Evolutionary conservation across 306 rosid genomes (phyloP), one percentile per base, ranked within the genome.

Genomic region (Amphicarpaea edgeworthii): DNA sequence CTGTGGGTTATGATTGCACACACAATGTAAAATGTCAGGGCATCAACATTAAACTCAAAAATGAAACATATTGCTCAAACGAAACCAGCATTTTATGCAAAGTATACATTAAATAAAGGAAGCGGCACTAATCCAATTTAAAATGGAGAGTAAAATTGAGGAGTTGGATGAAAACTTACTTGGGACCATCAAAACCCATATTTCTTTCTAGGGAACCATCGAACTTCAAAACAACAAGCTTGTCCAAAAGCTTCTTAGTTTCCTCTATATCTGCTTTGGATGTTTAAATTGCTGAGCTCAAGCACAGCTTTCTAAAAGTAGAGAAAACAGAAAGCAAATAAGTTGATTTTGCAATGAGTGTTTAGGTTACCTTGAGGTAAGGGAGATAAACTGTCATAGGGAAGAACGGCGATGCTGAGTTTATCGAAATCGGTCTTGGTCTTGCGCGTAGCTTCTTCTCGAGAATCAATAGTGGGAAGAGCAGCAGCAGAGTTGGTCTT

Each of bases 161-260:
- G 59, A 54, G 37, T 71, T 46, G 30, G 77, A 80, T 4, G 45
- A 28, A 80, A 32, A 26, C 88, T 70, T 86, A 92, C 97, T 81
- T 88, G 82, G 91, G 85, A 79, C 85, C 86, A 57, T 86, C 54
- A 67, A 82, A 80, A 69, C 87, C 91, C 87, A 86, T 79, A 26
- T 76, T 37, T 32, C 77, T 69, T 32, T 84, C 92, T 5, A 45
- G 71, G 78, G 24, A 65, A 82, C 74, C 83, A 73, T 90, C 75
- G 77, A 88, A 76, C 90, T 90, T 92, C 79, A 90, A 75, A 72
- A 90, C 86, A 57, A 79, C 96, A 78, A 92, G 86, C 81, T 90
- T 92, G 59, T 90, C 92, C 85, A 92, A 78, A 62, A 90, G 85
- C 68, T 84, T 84, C 77, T 66, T 89, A 58, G 82, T 83, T 71